phyloP scores from a whole-genome alignment of 148 eudicot genomes.

The Rhododendron kiyosumense region DNA sequence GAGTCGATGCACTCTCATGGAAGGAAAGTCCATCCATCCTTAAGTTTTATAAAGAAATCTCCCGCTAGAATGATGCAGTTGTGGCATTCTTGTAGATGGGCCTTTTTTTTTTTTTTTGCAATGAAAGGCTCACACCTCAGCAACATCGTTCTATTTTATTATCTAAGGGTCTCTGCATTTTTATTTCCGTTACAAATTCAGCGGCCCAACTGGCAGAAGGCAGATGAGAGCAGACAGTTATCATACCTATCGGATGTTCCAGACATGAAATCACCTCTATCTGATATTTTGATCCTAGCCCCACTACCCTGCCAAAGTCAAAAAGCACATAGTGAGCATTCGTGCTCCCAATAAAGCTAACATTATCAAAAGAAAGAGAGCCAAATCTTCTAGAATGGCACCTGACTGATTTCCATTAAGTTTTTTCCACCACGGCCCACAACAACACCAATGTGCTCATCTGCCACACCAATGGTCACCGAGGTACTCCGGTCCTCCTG shows the following conservation, averaged over 20 bases:
- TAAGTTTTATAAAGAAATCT: not conserved
- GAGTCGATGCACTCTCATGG: not conserved
- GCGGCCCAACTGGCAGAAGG: not conserved
- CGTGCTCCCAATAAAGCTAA: not conserved
- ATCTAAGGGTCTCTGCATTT: not conserved
- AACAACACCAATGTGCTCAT: constrained; percentile 92
- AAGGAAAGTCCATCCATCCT: not conserved
- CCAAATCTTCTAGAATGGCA: constrained; percentile 8
- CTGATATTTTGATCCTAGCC: constrained; percentile 92
- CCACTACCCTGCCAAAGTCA: constrained; percentile 70
- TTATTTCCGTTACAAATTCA: not conserved
- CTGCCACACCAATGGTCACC: constrained; percentile 87
- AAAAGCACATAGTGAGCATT: constrained; percentile 9
- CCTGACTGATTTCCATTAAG: constrained; percentile 85
- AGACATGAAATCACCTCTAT: constrained; percentile 88
- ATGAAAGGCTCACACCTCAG: not conserved
- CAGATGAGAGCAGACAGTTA: not conserved
- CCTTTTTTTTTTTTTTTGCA: not conserved
- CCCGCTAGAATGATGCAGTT: not conserved
- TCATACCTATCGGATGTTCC: constrained; percentile 88
- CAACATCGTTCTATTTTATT: not conserved
- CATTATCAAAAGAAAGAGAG: not conserved
- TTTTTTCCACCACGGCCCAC: constrained; percentile 96
- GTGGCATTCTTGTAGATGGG: not conserved
- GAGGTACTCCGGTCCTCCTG: constrained; percentile 74